Evolutionary conservation across 495 filamentous ascomycete species (phyloP), one percentile per base, ranked within the genome.

Genomic region (Talaromyces thailandensis): DNA sequence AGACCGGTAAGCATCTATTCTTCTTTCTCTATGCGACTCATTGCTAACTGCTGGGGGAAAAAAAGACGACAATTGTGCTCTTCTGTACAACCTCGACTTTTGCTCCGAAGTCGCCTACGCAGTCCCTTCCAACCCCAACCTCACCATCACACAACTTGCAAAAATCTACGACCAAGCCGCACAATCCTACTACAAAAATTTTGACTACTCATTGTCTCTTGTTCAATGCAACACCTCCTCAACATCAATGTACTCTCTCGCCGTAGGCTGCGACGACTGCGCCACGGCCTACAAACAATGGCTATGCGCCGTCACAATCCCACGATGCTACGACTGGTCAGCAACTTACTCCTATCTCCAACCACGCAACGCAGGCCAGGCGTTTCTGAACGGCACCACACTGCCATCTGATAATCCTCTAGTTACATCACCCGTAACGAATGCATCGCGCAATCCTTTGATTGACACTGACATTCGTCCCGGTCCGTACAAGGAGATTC

Each of bases 261-360:
- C 84, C 0, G 81, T 85, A 25, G 81, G 71, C 67, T 99, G 94
- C 77, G 67, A 66, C 25, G 82, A 92, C 75, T 99, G 94, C 73
- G 85, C 79, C 7, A 63, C 65, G 2, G 90, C 91, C 6, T 99
- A 99, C 78, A 96, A 90, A 70, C 74, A 86, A 65, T 99, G 94
- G 94, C 86, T 99, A 45, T 99, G 94, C 77, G 84, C 90, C 55
- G 93, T 98, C 35, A 87, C 84, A 14, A 94, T 99, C 65, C 94
- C 94, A 0, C 88, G 90, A 45, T 99, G 94, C 79, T 85, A 85
- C 65, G 93, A 96, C 74, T 93, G 88, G 66, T 85, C 82, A 56
- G 83, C 79, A 26, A 57, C 65, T 1, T 73, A 78, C 1, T 2
- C 71, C 0, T 88, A 75, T 67, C 82, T 93, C 1, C 82, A 87